phyloP scores from a whole-genome alignment of 2,329 filamentous ascomycete species.

The Microsporum canis region DNA sequence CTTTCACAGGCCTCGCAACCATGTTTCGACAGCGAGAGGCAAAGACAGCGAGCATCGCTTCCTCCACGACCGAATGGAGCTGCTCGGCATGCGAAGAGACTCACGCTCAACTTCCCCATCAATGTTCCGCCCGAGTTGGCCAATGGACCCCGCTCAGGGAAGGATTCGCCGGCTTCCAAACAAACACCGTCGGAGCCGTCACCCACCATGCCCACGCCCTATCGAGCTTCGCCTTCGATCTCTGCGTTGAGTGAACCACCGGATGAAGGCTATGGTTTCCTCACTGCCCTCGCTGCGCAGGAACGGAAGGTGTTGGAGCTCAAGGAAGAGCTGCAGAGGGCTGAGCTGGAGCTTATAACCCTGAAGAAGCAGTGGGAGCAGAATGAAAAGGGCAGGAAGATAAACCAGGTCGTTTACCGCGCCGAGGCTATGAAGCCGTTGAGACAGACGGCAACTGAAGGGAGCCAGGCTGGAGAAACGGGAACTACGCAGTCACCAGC shows the following conservation, averaged over 20 bases:
- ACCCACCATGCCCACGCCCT: conserved; percentile 23
- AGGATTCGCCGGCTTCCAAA: conserved; percentile 20
- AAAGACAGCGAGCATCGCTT: conserved; percentile 25
- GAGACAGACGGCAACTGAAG: conserved; percentile 25
- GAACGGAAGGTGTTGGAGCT: conserved; percentile 85
- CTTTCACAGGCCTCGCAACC: conserved; percentile 3
- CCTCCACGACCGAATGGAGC: conserved; percentile 25
- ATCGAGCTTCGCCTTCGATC: conserved; percentile 17
- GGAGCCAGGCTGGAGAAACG: background rate
- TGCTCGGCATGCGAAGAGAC: conserved; percentile 34
- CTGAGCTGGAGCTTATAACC: conserved; percentile 62
- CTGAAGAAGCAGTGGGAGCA: conserved; percentile 76
- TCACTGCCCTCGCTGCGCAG: conserved; percentile 83
- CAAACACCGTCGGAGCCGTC: conserved; percentile 17
- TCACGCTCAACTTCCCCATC: conserved; percentile 39
- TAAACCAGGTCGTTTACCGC: conserved; percentile 51
- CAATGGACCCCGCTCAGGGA: conserved; percentile 11
- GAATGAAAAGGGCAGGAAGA: conserved; percentile 66
- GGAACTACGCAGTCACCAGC: background rate
- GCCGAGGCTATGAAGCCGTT: conserved; percentile 49
- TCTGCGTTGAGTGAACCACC: conserved; percentile 20
- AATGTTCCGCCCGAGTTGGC: conserved; percentile 22
- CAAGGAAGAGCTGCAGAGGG: conserved; percentile 73
- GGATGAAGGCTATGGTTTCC: conserved; percentile 54
- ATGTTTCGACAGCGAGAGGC: conserved; percentile 8